phyloP scores from a whole-genome alignment of 1,284 basidiomycete species.

The Schizophyllum commune region DNA sequence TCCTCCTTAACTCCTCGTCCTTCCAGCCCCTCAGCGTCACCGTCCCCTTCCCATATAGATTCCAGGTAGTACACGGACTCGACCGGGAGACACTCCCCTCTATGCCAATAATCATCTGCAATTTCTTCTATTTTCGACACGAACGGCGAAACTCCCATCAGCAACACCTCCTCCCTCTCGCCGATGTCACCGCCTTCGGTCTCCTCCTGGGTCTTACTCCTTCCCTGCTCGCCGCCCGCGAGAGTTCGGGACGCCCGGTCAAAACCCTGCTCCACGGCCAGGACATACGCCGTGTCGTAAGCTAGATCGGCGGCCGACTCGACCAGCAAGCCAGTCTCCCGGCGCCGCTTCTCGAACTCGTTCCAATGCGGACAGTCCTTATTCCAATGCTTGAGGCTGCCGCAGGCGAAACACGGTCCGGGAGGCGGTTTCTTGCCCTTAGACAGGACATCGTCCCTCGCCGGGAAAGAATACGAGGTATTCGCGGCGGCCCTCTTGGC shows the following conservation, averaged over 20 bases:
- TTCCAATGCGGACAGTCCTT: neutral
- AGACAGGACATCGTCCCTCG: slow-evolving; percentile 5
- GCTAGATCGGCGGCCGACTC: neutral
- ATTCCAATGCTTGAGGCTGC: neutral
- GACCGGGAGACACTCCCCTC: neutral
- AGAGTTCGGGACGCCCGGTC: neutral
- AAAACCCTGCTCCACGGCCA: neutral
- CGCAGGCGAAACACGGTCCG: neutral
- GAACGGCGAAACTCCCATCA: neutral
- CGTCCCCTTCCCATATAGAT: neutral
- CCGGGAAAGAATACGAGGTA: slow-evolving; percentile 10
- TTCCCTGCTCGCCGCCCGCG: neutral
- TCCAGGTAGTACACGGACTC: neutral
- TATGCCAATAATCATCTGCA: neutral
- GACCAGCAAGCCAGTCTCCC: neutral
- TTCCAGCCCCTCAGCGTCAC: neutral
- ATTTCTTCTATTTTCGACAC: neutral
- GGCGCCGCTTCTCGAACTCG: neutral
- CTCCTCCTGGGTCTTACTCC: neutral
- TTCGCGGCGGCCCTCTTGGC: neutral
- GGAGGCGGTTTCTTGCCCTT: slow-evolving; percentile 1
- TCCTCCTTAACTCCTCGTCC: no score
- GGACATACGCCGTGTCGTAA: neutral
- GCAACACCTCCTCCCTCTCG: no score
- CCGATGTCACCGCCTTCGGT: no score